phyloP scores from a whole-genome alignment of 352 stramenopile species.

The Sclerospora graminicola region DNA sequence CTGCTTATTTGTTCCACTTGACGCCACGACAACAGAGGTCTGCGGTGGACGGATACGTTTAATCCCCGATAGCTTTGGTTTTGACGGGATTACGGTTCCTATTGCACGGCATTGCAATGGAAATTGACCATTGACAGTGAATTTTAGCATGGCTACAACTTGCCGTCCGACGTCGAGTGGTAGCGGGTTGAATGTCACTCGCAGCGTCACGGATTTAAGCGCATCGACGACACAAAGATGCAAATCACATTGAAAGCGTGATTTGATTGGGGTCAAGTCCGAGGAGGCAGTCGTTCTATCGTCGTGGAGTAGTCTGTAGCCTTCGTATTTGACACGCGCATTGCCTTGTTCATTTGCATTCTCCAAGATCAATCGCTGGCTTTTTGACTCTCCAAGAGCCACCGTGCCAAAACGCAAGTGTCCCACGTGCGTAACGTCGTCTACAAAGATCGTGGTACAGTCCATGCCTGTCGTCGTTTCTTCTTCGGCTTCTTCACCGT shows the following conservation, averaged over 20 bases:
- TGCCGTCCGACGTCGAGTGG: slow-evolving; percentile 28
- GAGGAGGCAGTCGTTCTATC: background rate
- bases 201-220: slow-evolving; percentile 36
- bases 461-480: slow-evolving; percentile 1
- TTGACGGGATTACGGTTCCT: slow-evolving; percentile 16
- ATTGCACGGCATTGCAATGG: slow-evolving; percentile 40
- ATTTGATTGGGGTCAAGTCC: slow-evolving; percentile 6
- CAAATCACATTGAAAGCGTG: slow-evolving; percentile 61
- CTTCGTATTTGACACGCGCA: slow-evolving; percentile 60
- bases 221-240: slow-evolving; percentile 60
- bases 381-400: slow-evolving; percentile 33
- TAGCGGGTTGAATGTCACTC: slow-evolving; percentile 54
- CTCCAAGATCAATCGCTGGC: slow-evolving; percentile 33
- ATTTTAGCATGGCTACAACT: slow-evolving; percentile 36
- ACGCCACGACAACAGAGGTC: slow-evolving; percentile 4
- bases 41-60: slow-evolving; percentile 1
- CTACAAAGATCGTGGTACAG: slow-evolving; percentile 28
- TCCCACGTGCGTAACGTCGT: slow-evolving; percentile 27
- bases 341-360: slow-evolving; percentile 53
- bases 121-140: slow-evolving; percentile 54
- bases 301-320: slow-evolving; percentile 29
- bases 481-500: slow-evolving; percentile 3
- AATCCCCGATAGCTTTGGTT: slow-evolving; percentile 18
- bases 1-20: slow-evolving; percentile 3
- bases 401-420: slow-evolving; percentile 49